Percentiles rank a stretch among this genome's conserved stretches.
Conservation (phyloP, 179 eudicot genomes). For the Camellia oleifera region DNA sequence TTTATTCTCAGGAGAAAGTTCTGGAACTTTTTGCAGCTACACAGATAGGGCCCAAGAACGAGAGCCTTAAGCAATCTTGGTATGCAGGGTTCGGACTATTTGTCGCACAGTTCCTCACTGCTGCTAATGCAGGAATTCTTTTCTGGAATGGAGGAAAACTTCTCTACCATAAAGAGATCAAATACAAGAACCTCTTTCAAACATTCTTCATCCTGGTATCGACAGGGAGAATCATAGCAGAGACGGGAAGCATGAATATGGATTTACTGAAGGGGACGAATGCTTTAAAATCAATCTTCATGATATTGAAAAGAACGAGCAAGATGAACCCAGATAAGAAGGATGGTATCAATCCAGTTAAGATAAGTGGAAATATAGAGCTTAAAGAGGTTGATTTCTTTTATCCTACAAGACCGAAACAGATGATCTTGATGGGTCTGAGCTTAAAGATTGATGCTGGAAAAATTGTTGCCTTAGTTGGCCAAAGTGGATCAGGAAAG, state of each 20-base stretch:
- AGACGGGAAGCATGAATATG: constrained; percentile 11
- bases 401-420: constrained; percentile 12
- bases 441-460: constrained; percentile 11
- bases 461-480: constrained; percentile 9
- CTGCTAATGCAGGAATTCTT: not conserved
- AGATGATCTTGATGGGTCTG: not conserved
- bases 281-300: constrained; percentile 11
- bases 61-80: constrained; percentile 7
- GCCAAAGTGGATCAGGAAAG: constrained; percentile 11
- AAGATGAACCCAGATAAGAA: not conserved
- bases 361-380: constrained; percentile 13
- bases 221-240: constrained; percentile 17
- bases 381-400: constrained; percentile 13
- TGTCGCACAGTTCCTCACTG: constrained; percentile 3
- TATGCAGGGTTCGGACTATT: constrained; percentile 9
- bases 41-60: constrained; percentile 9
- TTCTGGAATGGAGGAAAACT: constrained; percentile 23
- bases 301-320: constrained; percentile 1
- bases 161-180: not conserved
- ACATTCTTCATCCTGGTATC: constrained; percentile 16
- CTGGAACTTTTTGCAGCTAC: constrained; percentile 7
- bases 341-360: not conserved
- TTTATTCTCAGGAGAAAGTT: constrained; percentile 1
- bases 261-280: constrained; percentile 8
- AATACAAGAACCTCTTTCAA: constrained; percentile 6